Evolutionary conservation across 352 stramenopile genomes (phyloP).

Genomic region (Phytophthora tentaculata): DNA sequence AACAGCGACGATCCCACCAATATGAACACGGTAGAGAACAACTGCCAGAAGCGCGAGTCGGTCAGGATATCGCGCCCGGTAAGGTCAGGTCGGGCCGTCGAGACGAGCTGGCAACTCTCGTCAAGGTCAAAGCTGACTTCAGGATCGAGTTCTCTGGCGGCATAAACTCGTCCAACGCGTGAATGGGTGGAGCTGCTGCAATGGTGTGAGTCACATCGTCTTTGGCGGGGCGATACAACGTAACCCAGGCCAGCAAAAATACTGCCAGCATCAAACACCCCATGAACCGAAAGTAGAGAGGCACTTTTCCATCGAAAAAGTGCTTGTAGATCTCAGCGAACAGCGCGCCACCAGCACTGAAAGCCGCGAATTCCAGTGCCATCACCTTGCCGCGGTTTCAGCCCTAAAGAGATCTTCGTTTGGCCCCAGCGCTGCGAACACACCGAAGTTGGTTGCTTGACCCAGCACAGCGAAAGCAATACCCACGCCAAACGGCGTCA

Average conservation of each 20-base stretch:
- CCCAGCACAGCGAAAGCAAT: conserved; percentile 65
- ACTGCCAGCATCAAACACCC: conserved; percentile 54
- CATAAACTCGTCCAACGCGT: conserved; percentile 58
- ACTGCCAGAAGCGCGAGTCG: conserved; percentile 67
- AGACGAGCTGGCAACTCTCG: conserved; percentile 8
- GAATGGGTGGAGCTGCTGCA: conserved; percentile 18
- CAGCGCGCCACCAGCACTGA: conserved; percentile 70
- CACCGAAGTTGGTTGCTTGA: conserved; percentile 70
- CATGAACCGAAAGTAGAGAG: conserved; percentile 77
- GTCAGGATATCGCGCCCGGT: conserved; percentile 54
- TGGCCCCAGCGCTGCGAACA: conserved; percentile 71
- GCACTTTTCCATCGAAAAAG: conserved; percentile 60
- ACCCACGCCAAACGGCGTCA: conserved; percentile 61
- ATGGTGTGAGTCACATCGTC: conserved; percentile 18
- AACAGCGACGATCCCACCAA: conserved; percentile 76
- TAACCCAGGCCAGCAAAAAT: conserved; percentile 60
- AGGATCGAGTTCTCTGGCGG: conserved; percentile 17
- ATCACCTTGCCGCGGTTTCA: conserved; percentile 75
- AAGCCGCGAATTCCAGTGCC: conserved; percentile 65
- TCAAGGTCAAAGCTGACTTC: conserved; percentile 14
- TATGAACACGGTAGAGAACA: conserved; percentile 78
- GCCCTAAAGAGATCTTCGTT: conserved; percentile 80
- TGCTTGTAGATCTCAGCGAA: conserved; percentile 74
- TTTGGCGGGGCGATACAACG: conserved; percentile 45
- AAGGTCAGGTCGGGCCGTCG: conserved; percentile 42